These are phyloP conservation scores for Fulvia fulva DNA, from an alignment of 2,329 filamentous ascomycete species.

Conservation along the genomic window DNA sequence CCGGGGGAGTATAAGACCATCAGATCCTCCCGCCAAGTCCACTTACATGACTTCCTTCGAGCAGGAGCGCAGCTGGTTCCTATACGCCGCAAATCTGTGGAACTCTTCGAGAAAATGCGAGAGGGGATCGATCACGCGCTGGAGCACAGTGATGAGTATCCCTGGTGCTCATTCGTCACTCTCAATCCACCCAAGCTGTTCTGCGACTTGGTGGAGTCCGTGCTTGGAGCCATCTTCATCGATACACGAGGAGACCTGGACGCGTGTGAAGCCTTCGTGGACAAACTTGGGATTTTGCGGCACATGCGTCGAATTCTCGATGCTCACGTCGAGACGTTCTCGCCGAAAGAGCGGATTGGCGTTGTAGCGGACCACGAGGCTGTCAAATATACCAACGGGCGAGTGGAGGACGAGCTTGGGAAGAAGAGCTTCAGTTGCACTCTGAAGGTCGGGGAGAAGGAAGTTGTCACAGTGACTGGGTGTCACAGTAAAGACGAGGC, in stretches of 20 bases:
- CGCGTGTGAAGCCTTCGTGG: constrained; percentile 58
- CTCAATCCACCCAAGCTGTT: constrained; percentile 71
- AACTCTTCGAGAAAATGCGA: constrained; percentile 49
- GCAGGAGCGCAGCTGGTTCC: constrained; percentile 42
- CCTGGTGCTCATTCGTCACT: constrained; percentile 68
- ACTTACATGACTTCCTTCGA: constrained; percentile 32
- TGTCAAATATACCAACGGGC: constrained; percentile 50
- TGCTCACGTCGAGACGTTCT: constrained; percentile 51
- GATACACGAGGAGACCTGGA: constrained; percentile 64
- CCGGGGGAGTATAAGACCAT: constrained; percentile 10
- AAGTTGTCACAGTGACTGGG: constrained; percentile 33
- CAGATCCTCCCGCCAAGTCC: constrained; percentile 1
- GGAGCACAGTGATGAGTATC: constrained; percentile 54
- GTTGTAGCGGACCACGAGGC: constrained; percentile 50
- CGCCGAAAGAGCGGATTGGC: constrained; percentile 67
- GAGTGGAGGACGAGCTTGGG: constrained; percentile 5
- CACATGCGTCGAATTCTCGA: constrained; percentile 60
- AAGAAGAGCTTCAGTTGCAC: constrained; percentile 29
- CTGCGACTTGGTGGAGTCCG: constrained; percentile 76
- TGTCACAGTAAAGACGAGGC: constrained; percentile 36
- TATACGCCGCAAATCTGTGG: constrained; percentile 43
- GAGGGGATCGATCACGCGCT: constrained; percentile 51
- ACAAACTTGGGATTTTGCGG: constrained; percentile 60
- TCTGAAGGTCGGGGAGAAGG: constrained; percentile 34
- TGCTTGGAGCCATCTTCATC: constrained; percentile 79